These are phyloP conservation scores for Diplotaxis tenuifolia DNA, from an alignment of 345 rosid genomes.

Conservation along the genomic window DNA sequence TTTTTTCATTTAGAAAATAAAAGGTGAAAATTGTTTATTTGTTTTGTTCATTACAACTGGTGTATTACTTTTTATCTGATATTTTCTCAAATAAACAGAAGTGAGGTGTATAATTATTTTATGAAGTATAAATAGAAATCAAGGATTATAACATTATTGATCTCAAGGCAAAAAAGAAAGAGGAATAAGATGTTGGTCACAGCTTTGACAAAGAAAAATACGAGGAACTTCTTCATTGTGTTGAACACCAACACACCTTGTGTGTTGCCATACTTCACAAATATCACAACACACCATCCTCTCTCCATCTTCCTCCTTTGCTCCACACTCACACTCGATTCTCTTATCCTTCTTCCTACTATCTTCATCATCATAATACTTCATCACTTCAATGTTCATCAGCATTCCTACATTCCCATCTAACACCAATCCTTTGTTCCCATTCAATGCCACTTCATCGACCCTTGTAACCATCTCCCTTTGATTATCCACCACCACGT, in stretches of 20 bases:
- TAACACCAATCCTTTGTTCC: constrained; percentile 45
- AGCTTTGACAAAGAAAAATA: constrained; percentile 77
- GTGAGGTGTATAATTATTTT: not conserved
- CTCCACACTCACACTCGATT: constrained; percentile 69
- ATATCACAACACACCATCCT: constrained; percentile 78
- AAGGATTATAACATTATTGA: not conserved
- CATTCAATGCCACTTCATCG: constrained; percentile 44
- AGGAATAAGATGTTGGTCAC: constrained; percentile 66
- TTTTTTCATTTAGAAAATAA: too few species aligned
- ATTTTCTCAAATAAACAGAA: not conserved
- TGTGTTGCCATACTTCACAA: constrained; percentile 90
- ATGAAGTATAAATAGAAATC: not conserved
- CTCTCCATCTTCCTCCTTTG: constrained; percentile 80
- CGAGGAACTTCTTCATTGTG: constrained; percentile 62
- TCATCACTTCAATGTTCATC: constrained; percentile 23
- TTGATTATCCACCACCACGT: constrained; percentile 46
- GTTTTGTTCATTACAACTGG: not conserved
- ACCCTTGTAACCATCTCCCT: constrained; percentile 18
- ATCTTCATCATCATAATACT: constrained; percentile 41
- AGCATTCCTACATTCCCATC: constrained; percentile 46
- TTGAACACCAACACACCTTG: constrained; percentile 71
- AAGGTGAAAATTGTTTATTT: too few species aligned
- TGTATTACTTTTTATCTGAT: not conserved
- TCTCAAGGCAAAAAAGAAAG: constrained; percentile 57
- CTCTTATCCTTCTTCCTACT: constrained; percentile 24